Evolutionary conservation across 768 basidiomycete genomes (phyloP), one percentile per base, ranked within the genome.

Genomic region (Mycena venus): DNA sequence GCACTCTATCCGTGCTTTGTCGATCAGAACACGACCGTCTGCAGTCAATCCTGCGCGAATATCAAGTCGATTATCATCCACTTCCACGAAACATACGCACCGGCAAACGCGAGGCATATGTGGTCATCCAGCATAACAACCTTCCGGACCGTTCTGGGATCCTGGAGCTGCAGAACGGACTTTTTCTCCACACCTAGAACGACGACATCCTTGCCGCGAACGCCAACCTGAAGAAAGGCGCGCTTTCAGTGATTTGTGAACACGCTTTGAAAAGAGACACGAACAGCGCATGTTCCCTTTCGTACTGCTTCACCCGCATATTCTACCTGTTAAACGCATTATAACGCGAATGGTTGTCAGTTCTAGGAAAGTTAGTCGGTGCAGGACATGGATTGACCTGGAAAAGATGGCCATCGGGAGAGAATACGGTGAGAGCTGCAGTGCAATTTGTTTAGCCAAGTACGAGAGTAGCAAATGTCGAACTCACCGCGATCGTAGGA

Each of bases 181-280:
- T 99, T 99, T 95, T 99, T 99, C 89, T 99, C 98, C 34, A 99
- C 98, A 61, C 98, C 98, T 29, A 99, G 88, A 5, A 99, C 96
- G 2, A 99, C 98, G 32, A 97, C 95, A 78, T 97, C 93, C 81
- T 94, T 93, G 78, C 98, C 98, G 76, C 96, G 92, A 40, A 99
- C 96, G 65, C 98, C 98, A 74, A 99, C 97, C 97, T 98, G 71
- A 53, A 59, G 64, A 27, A 51, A 21, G 32, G 53, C 63, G 21
- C 8, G 58, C 58, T 21, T 44, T 74, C 27, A 73, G 51, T 36
- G 19, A 19, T 63, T 21, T 59, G n/a, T 80, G 32, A 78, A 38
- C 3, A 49, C 49, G 56, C 15, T 47, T n/a, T 59, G 42, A 40
- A 47, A 38, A 68, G 62, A 61, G 34, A 4, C 55, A 72, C 91